Conservation (phyloP, 1,284 basidiomycete genomes). For the Sutorius eximius region DNA sequence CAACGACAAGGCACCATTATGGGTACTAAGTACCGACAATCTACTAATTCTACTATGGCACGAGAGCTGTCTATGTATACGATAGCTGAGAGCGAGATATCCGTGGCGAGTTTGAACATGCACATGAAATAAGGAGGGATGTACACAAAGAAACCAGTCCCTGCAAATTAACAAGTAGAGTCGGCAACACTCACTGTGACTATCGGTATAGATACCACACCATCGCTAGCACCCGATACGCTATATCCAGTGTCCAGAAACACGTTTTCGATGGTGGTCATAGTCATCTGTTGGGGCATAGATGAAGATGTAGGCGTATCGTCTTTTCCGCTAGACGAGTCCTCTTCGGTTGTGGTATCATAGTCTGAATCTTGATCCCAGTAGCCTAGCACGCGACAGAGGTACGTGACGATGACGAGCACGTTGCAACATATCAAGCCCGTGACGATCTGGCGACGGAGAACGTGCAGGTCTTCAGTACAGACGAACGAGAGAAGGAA, state of each 20-base stretch:
- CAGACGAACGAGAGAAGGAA: background rate
- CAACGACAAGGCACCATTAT: too few relatives aligned
- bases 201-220: background rate
- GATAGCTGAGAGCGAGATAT: background rate
- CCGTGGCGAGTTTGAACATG: background rate
- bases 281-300: background rate
- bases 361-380: background rate
- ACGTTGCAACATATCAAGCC: slow-evolving; percentile 20
- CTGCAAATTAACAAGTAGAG: background rate
- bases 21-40: background rate
- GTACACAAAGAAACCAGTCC: background rate
- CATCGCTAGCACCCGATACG: background rate
- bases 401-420: slow-evolving; percentile 20
- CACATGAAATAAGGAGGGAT: background rate
- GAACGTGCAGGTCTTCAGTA: background rate
- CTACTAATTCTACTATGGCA: background rate
- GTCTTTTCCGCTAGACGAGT: background rate
- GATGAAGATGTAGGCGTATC: background rate
- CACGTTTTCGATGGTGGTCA: slow-evolving; percentile 18
- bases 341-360: background rate
- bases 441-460: slow-evolving; percentile 10
- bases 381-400: slow-evolving; percentile 16
- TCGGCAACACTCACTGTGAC: background rate
- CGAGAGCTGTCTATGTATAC: background rate
- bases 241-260: background rate